phyloP scores from a whole-genome alignment of 1,284 basidiomycete genomes.

The Cutaneotrichosporon daszewskae region DNA sequence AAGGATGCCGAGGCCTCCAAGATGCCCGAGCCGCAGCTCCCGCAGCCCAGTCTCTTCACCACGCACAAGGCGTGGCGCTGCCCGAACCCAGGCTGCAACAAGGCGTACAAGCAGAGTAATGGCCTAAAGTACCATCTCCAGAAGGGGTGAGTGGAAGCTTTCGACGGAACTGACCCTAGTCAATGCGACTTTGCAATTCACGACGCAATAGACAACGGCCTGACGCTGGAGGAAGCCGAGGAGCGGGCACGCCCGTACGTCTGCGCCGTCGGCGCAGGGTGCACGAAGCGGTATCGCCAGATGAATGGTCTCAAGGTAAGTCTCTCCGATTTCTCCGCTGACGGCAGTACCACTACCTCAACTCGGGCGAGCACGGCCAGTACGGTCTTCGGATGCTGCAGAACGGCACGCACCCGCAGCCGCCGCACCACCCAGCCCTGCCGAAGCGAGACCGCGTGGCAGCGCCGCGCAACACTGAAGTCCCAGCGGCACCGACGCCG shows the following conservation, averaged over 20 bases:
- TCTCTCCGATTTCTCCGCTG: slow-evolving; percentile 15
- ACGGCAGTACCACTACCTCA: slow-evolving; percentile 84
- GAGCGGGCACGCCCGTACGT: slow-evolving; percentile 74
- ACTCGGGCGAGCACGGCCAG: slow-evolving; percentile 89
- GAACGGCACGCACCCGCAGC: slow-evolving; percentile 64
- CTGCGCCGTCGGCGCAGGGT: slow-evolving; percentile 77
- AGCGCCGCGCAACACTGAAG: slow-evolving; percentile 8
- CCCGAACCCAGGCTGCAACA: slow-evolving; percentile 95
- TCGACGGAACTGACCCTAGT: too few relatives aligned
- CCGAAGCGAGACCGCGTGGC: slow-evolving; percentile 18
- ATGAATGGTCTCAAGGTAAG: slow-evolving; percentile 79
- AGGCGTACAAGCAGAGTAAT: slow-evolving; percentile 96
- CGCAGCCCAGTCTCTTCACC: slow-evolving; percentile 48
- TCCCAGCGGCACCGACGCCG: neutral
- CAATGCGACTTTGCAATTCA: slow-evolving; percentile 85
- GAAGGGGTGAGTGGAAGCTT: slow-evolving; percentile 38
- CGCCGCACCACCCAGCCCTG: slow-evolving; percentile 27
- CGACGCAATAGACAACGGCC: slow-evolving; percentile 60
- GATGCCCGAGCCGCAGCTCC: slow-evolving; percentile 28
- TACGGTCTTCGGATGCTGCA: slow-evolving; percentile 77
- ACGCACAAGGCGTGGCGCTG: slow-evolving; percentile 86
- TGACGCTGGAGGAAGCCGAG: slow-evolving; percentile 77
- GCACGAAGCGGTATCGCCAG: slow-evolving; percentile 92
- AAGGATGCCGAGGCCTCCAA: too few relatives aligned
- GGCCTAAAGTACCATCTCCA: slow-evolving; percentile 96